These are phyloP conservation scores for Hysterium pulicare DNA, from an alignment of 2,329 filamentous ascomycete genomes.

Conservation along the genomic window DNA sequence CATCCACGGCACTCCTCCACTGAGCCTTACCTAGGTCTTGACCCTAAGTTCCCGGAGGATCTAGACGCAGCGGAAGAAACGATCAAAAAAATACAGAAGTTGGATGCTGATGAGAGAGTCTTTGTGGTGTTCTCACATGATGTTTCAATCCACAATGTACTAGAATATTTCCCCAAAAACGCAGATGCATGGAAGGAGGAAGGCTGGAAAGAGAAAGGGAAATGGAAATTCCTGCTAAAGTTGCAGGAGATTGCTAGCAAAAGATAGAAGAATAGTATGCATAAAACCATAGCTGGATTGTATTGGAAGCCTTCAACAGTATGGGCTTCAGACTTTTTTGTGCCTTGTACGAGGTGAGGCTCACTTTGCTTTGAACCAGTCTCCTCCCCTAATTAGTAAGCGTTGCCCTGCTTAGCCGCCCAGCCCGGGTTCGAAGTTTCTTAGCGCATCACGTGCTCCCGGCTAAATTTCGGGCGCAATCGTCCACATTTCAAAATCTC, in stretches of 20 bases:
- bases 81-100: conserved; percentile 16
- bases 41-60: conserved; percentile 4
- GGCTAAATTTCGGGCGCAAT: too few relatives aligned
- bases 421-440: too few relatives aligned
- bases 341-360: too few relatives aligned
- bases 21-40: conserved; percentile 2
- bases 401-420: too few relatives aligned
- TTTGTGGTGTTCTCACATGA: conserved; percentile 29
- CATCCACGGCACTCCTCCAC: conserved; percentile 1
- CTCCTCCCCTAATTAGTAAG: too few relatives aligned
- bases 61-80: conserved; percentile 15
- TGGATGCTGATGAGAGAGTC: conserved; percentile 20
- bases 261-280: too few relatives aligned
- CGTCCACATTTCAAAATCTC: background rate
- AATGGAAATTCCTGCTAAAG: conserved; percentile 24
- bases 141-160: conserved; percentile 18
- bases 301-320: too few relatives aligned
- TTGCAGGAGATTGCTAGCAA: conserved; percentile 11
- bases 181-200: conserved; percentile 25
- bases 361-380: too few relatives aligned
- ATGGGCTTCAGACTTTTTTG: too few relatives aligned
- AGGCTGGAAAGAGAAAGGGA: conserved; percentile 19
- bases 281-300: too few relatives aligned
- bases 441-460: too few relatives aligned
- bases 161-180: conserved; percentile 21